Conservation (phyloP, 768 basidiomycete species). For the Amyloporia xantha region DNA sequence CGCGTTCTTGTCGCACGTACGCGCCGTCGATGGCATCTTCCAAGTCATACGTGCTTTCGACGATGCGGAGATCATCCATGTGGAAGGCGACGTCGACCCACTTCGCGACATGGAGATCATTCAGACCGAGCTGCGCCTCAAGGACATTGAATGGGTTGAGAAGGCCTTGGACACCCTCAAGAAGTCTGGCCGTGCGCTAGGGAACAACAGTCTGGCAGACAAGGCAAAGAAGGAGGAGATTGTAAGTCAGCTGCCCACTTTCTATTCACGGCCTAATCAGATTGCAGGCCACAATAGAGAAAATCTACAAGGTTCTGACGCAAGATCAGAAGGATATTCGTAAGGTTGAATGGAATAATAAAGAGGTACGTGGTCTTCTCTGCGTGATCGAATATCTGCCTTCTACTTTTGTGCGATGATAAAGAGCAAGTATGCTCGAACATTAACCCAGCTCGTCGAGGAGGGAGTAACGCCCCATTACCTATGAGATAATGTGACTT, state of each 20-base stretch:
- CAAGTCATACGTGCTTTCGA: slow-evolving; percentile 98
- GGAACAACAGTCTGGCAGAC: slow-evolving; percentile 76
- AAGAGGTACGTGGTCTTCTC: slow-evolving; percentile 63
- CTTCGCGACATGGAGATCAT: slow-evolving; percentile 97
- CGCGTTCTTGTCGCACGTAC: slow-evolving; percentile 94
- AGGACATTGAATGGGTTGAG: slow-evolving; percentile 99
- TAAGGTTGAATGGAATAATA: slow-evolving; percentile 91
- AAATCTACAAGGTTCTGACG: slow-evolving; percentile 70
- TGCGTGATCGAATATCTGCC: background rate
- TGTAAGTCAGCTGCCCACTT: slow-evolving; percentile 44
- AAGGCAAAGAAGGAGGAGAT: slow-evolving; percentile 97
- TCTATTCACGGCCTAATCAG: slow-evolving; percentile 3
- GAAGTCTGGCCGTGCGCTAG: slow-evolving; percentile 65
- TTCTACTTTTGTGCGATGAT: slow-evolving; percentile 31
- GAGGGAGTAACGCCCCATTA: slow-evolving; percentile 85
- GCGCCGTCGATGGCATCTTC: slow-evolving; percentile 98
- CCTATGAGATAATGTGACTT: slow-evolving; percentile 53
- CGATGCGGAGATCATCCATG: slow-evolving; percentile 98
- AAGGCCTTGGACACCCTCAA: slow-evolving; percentile 78
- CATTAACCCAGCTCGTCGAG: slow-evolving; percentile 92
- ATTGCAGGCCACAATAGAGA: slow-evolving; percentile 73
- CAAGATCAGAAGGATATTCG: slow-evolving; percentile 86
- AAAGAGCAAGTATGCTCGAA: slow-evolving; percentile 58
- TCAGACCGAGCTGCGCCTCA: slow-evolving; percentile 85
- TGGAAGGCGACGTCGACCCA: slow-evolving; percentile 97